These are phyloP conservation scores for Corylus avellana DNA, from an alignment of 306 rosid genomes.

Conservation along the genomic window DNA sequence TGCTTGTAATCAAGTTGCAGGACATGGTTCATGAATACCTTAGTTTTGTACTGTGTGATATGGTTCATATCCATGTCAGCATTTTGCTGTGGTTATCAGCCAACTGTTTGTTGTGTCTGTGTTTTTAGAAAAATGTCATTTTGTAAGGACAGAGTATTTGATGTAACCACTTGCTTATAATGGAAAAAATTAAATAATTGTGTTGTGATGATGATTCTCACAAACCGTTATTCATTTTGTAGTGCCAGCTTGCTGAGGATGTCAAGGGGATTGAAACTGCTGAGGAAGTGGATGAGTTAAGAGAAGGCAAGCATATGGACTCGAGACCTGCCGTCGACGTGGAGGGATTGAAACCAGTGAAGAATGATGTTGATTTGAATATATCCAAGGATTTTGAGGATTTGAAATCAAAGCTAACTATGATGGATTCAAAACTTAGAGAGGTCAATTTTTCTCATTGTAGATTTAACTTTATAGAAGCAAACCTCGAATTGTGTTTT, in stretches of 20 bases:
- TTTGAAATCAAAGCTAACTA: slow-evolving; percentile 53
- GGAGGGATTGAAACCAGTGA: slow-evolving; percentile 38
- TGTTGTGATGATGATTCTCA: background rate
- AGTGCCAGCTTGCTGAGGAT: slow-evolving; percentile 48
- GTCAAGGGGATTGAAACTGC: slow-evolving; percentile 49
- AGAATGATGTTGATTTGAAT: slow-evolving; percentile 35
- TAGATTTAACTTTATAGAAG: slow-evolving; percentile 14
- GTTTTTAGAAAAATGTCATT: background rate
- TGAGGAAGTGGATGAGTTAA: slow-evolving; percentile 41
- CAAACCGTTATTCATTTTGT: slow-evolving; percentile 16
- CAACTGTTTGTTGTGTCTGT: slow-evolving; percentile 8
- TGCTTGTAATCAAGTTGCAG: slow-evolving; percentile 1
- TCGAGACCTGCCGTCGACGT: slow-evolving; percentile 37
- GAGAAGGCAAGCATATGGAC: slow-evolving; percentile 30
- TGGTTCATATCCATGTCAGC: background rate
- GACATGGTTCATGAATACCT: background rate
- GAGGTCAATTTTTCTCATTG: slow-evolving; percentile 62
- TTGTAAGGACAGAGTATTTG: slow-evolving; percentile 21
- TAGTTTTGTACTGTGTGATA: background rate
- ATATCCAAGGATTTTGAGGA: slow-evolving; percentile 57
- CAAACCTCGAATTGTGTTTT: slow-evolving; percentile 1
- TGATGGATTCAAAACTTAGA: slow-evolving; percentile 62
- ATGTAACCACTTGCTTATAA: background rate
- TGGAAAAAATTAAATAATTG: background rate
- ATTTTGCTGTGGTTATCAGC: slow-evolving; percentile 6